Base-by-base conservation (phyloP, 345 rosid species). In the Nephelium lappaceum region DNA sequence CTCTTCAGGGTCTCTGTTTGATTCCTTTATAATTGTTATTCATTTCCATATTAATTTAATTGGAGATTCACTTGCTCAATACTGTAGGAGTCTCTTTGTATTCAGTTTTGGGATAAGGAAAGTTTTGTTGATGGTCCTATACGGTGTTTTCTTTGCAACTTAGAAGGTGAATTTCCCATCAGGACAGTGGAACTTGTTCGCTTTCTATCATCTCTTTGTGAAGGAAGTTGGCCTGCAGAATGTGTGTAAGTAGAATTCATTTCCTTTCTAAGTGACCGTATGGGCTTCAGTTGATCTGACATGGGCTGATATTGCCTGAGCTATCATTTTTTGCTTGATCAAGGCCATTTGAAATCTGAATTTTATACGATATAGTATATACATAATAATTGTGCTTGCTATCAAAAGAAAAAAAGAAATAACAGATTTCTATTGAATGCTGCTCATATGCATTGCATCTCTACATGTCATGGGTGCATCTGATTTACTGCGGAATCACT, bases 171-270 rank as follows among this genome's bases (percentile, higher is more conserved):
- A 89, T 96, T 96, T 79, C 98, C 99, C 21, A 85, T 83, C 77
- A 94, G 97, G 84, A 91, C 87, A 78, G 71, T 79, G 55, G 97
- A 89, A 85, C 84, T 94, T 72, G 80, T 94, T 81, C 92, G 92
- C 73, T 86, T 96, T 78, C 83, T 96, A 84, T 89, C 97, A 71
- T 88, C 97, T 79, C 91, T 96, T 71, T 87, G 96, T 84, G 98
- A 94, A 84, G 99, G 98, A 81, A 87, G 90, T 72, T 96, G 99
- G 99, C 97, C 99, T 69, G 91, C 98, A 45, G 94, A 94, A 87
- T 96, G 99, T 55, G 98, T 91, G 99, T 95, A 85, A 91, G 99
- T 88, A 79, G 55, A 67, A 23, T 72, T 73, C 27, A 9, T 25
- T 36, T 5, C 31, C 67, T 63, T 25, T 15, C 21, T 43, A 69